A percentile compares a stretch with the other conserved stretches of the same genome.
Conservation (phyloP, 257 asterid species). For the Nicotiana otophora region DNA sequence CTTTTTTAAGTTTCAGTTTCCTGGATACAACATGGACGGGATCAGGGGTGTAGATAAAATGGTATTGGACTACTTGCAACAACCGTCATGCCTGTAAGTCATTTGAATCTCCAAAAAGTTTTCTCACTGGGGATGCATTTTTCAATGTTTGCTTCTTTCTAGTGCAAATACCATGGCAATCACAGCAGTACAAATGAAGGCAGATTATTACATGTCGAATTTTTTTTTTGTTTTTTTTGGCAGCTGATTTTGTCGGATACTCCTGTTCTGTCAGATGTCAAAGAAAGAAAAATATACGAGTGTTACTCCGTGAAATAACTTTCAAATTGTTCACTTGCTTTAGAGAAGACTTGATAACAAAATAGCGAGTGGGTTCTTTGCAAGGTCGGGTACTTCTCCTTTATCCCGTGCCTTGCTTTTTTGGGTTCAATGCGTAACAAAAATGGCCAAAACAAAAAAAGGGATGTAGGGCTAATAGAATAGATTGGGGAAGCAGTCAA, state of each 20-base stretch:
- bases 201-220: neutral
- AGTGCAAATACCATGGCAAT: neutral
- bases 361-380: neutral
- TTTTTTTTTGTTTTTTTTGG: neutral
- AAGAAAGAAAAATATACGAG: neutral
- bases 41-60: conserved; percentile 34
- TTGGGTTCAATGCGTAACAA: neutral
- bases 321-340: neutral
- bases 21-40: conserved; percentile 42
- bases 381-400: neutral
- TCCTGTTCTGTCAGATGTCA: neutral
- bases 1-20: conserved; percentile 33
- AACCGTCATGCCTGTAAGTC: conserved; percentile 65
- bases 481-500: neutral
- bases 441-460: neutral
- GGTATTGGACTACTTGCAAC: conserved; percentile 55
- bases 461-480: neutral
- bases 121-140: neutral
- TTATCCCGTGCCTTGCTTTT: neutral
- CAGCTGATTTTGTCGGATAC: neutral
- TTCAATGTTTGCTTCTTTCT: neutral
- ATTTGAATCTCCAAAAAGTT: conserved; percentile 12
- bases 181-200: neutral
- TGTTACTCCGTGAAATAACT: neutral
- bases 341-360: neutral